Base-by-base conservation (phyloP, 192 early-diverging fungal species). In the Podila verticillata region DNA sequence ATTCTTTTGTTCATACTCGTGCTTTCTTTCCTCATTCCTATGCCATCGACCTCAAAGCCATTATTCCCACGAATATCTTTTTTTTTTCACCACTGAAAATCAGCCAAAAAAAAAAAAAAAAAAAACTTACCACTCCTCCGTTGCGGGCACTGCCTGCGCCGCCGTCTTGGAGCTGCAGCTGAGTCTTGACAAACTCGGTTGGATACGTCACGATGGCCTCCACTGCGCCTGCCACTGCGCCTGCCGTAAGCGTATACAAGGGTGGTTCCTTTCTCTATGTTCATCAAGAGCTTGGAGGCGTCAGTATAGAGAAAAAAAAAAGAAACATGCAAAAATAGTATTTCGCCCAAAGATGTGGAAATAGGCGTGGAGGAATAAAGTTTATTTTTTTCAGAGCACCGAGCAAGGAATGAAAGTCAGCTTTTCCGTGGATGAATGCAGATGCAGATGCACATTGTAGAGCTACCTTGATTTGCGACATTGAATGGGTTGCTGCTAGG, bases 111-210 rank as follows among this genome's bases (percentile, higher is more conserved):
- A 12, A 39, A 9, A 39, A 39, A 36, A 9, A 39, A 51, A 24
- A 22, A 8, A 54, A 26, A 65, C 68, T 58, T 74, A 73, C 58
- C 15, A 69, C 35, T 34, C 66, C 73, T 36, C 73, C 65, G 29
- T 75, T 75, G 44, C 61, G 65, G 13, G 73, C 60, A 22, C 60
- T 68, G 0, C 35, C 65, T 22, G 17, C 44, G 17, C 66, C 60
- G 20, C 75, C 64, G 28, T 87, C 88, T 61, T 96, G 94, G 8
- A 97, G 90, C 83, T 99, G 97, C 65, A 99, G 87, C 67, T 94
- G 94, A 4, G 96, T 99, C 72, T 99, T 99, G 61, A 97, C 90
- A 73, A 92, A 95, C 83, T 97, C 96, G 0, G 95, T 97, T 0
- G 96, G 96, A 72, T 99, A 99, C 19, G 96, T 97, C 10, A 91